A percentile compares a stretch with the other conserved stretches of the same genome.
Conservation (phyloP, 371 early-diverging fungal species). For the Coemansia sp. region DNA sequence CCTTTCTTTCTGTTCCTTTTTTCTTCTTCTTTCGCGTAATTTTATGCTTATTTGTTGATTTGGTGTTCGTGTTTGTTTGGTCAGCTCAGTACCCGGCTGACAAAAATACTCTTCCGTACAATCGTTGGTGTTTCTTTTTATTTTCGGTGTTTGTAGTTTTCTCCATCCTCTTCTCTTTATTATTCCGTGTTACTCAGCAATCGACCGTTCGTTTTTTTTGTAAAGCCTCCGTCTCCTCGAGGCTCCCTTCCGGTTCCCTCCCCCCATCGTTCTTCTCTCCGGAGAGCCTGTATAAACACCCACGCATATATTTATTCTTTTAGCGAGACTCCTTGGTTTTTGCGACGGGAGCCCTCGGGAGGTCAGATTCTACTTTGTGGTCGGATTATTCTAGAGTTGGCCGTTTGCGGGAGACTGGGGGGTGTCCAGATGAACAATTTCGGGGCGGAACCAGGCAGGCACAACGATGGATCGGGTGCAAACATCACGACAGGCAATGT, state of each 20-base stretch:
- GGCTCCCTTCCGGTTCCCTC: no score
- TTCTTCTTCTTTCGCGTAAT: constrained; percentile 5
- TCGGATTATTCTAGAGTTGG: no score
- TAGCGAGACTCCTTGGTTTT: no score
- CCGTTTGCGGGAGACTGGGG: neutral
- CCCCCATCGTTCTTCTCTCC: no score
- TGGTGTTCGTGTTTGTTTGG: constrained; percentile 7
- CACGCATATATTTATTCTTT: no score
- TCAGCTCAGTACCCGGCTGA: constrained; percentile 1
- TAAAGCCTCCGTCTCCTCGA: no score
- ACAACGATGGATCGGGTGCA: constrained; percentile 10
- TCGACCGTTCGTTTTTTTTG: no score
- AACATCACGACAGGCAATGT: constrained; percentile 4
- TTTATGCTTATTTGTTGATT: constrained; percentile 4
- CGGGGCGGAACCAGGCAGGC: constrained; percentile 2
- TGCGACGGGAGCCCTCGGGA: no score
- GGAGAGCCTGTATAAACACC: no score
- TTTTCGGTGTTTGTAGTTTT: neutral
- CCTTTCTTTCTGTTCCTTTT: neutral
- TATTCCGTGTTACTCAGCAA: no score
- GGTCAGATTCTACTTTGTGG: neutral
- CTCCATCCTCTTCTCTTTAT: no score
- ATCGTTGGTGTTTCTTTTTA: neutral
- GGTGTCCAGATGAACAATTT: constrained; percentile 11
- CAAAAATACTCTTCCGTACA: neutral